phyloP scores from a whole-genome alignment of 2,329 filamentous ascomycete species.

The Trichocomaceae sp. region DNA sequence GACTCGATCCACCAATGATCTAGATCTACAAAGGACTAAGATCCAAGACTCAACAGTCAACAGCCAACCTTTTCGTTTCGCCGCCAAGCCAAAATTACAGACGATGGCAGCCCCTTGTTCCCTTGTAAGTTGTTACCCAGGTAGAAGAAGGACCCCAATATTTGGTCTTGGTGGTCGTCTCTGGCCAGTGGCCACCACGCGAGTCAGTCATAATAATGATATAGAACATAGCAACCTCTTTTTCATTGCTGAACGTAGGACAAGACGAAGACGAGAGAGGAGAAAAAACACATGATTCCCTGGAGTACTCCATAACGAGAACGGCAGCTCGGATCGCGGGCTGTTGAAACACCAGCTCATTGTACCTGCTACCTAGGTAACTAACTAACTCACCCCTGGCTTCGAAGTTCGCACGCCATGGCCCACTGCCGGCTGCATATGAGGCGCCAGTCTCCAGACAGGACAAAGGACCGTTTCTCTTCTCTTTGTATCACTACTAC shows the following conservation, averaged over 20 bases:
- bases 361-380: background rate
- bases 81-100: background rate
- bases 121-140: too few species aligned
- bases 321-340: background rate
- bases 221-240: too few species aligned
- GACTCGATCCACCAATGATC: constrained; percentile 3
- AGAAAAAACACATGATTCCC: background rate
- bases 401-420: too few species aligned
- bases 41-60: background rate
- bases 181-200: background rate
- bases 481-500: background rate
- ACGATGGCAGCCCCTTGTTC: background rate
- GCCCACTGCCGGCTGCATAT: background rate
- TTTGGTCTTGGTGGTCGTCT: background rate
- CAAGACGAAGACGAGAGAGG: background rate
- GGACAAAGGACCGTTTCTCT: background rate
- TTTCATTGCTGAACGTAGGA: too few species aligned
- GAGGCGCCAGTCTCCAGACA: background rate
- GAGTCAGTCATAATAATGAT: background rate
- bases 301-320: background rate
- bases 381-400: background rate
- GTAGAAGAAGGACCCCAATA: background rate
- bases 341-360: background rate
- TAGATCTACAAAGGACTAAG: constrained; percentile 1
- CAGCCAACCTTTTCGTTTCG: background rate